These are phyloP conservation scores for Trichoderma endophyticum DNA, from an alignment of 2,329 filamentous ascomycete species.

Conservation along the genomic window DNA sequence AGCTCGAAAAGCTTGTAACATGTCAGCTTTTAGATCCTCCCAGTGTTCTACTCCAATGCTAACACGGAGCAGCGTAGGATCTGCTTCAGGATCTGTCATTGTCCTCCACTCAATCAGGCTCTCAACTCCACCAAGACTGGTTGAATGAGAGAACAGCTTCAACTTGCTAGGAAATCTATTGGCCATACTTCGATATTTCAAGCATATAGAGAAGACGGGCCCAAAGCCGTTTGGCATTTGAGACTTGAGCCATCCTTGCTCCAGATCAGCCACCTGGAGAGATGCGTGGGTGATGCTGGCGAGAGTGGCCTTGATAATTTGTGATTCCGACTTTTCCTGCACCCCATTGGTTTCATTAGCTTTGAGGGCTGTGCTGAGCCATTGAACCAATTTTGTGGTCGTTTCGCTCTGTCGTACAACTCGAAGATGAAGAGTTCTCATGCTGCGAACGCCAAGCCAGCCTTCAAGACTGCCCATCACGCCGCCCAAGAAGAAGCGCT, in stretches of 20 bases:
- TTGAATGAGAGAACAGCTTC: slow-evolving; percentile 86
- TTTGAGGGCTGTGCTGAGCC: slow-evolving; percentile 49
- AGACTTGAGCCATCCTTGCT: slow-evolving; percentile 67
- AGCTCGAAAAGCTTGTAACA: slow-evolving; percentile 62
- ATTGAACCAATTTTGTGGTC: slow-evolving; percentile 66
- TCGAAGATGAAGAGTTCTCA: slow-evolving; percentile 81
- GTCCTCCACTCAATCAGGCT: slow-evolving; percentile 94
- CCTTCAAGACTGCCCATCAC: slow-evolving; percentile 88
- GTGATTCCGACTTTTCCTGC: slow-evolving; percentile 50
- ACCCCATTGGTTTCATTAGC: slow-evolving; percentile 51
- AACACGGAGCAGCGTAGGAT: slow-evolving; percentile 69
- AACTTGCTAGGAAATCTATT: slow-evolving; percentile 72
- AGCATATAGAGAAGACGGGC: slow-evolving; percentile 76
- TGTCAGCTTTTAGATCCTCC: slow-evolving; percentile 77
- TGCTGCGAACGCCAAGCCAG: slow-evolving; percentile 84
- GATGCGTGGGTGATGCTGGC: not conserved
- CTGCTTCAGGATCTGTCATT: slow-evolving; percentile 76
- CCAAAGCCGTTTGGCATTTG: slow-evolving; percentile 94
- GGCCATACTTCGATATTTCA: slow-evolving; percentile 60
- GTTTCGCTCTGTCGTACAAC: slow-evolving; percentile 73
- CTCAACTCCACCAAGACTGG: slow-evolving; percentile 89
- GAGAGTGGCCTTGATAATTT: not conserved
- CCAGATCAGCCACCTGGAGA: slow-evolving; percentile 40
- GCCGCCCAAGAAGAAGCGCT: slow-evolving; percentile 72
- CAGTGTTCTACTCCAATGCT: slow-evolving; percentile 85